Evolutionary conservation across 2,329 filamentous ascomycete species (phyloP).

Genomic region (Hysterium pulicare): DNA sequence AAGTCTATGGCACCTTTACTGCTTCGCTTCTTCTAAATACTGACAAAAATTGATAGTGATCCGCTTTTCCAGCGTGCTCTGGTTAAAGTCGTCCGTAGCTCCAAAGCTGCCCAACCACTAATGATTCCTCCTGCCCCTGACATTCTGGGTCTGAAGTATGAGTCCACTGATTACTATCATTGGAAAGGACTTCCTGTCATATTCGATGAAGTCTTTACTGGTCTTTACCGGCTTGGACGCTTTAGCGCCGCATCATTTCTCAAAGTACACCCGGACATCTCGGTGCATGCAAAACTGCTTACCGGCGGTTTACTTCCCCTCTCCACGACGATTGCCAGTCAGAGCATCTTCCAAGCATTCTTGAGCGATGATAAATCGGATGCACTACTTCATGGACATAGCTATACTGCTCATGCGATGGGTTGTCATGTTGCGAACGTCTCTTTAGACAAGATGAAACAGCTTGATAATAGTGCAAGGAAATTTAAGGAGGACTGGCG

Average conservation of each 20-base stretch:
- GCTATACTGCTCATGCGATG: slow-evolving; percentile 80
- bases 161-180: slow-evolving; percentile 17
- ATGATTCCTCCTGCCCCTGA: slow-evolving; percentile 7
- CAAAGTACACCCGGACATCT: slow-evolving; percentile 66
- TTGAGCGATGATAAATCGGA: slow-evolving; percentile 70
- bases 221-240: slow-evolving; percentile 75
- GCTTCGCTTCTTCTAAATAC: slow-evolving; percentile 1
- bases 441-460: slow-evolving; percentile 56
- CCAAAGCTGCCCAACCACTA: slow-evolving; percentile 49
- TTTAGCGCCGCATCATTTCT: slow-evolving; percentile 70
- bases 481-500: not conserved
- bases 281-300: slow-evolving; percentile 78
- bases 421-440: slow-evolving; percentile 76
- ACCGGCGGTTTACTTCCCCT: slow-evolving; percentile 78
- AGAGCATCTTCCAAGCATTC: slow-evolving; percentile 71
- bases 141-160: not conserved
- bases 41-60: slow-evolving; percentile 51
- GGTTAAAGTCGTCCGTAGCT: slow-evolving; percentile 62
- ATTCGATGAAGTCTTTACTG: slow-evolving; percentile 86
- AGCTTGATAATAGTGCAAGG: not conserved
- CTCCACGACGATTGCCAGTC: slow-evolving; percentile 70
- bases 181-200: slow-evolving; percentile 77
- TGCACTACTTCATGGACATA: slow-evolving; percentile 78
- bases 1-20: slow-evolving; percentile 33
- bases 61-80: slow-evolving; percentile 76